phyloP scores from a whole-genome alignment of 78 protist genomes.

The Blattamonas nauphoetae region DNA sequence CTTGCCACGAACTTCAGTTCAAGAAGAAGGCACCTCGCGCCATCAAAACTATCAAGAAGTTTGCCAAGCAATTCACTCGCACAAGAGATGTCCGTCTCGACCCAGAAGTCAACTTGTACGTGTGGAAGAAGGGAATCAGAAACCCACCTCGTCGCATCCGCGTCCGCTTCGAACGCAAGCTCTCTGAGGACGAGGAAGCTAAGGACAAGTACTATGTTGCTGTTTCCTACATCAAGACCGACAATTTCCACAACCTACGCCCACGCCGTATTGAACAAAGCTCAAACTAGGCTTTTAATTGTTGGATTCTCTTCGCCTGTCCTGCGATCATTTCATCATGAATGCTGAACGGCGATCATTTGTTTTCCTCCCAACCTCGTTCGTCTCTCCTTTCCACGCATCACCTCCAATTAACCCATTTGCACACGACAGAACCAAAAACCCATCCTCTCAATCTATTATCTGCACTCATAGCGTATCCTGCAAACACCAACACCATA shows the following conservation, averaged over 20 bases:
- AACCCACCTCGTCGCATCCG: conserved; percentile 76
- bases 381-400: no score
- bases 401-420: no score
- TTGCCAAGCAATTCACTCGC: conserved; percentile 68
- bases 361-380: no score
- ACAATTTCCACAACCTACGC: conserved; percentile 43
- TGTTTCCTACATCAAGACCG: conserved; percentile 53
- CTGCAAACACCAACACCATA: no score
- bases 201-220: conserved; percentile 70
- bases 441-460: no score
- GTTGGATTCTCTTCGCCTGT: no score
- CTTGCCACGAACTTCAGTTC: conserved; percentile 37
- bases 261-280: background rate
- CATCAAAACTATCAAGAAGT: conserved; percentile 50
- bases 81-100: conserved; percentile 79
- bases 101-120: conserved; percentile 57
- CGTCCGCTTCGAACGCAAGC: conserved; percentile 64
- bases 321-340: no score
- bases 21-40: conserved; percentile 83
- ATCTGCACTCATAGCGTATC: no score
- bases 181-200: conserved; percentile 84
- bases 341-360: no score
- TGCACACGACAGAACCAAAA: no score
- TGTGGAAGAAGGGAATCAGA: conserved; percentile 76
- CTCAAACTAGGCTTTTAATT: no score